Conservation (phyloP, 805 yeast species). For the Metschnikowia baotianmanensis region DNA sequence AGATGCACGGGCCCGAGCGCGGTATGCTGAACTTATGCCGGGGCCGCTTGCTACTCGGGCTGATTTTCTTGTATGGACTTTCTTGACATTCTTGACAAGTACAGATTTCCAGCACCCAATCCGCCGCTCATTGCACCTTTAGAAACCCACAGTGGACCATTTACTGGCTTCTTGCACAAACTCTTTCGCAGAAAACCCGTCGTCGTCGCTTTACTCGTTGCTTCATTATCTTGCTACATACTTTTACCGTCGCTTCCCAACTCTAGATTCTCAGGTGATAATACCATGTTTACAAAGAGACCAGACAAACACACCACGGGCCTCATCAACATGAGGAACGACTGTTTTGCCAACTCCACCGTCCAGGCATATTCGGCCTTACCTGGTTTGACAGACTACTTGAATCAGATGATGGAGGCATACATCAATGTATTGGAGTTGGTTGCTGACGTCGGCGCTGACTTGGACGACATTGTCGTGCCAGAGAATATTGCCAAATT, state of each 20-base stretch:
- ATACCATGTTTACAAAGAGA: conserved; percentile 46
- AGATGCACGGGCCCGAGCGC: no score
- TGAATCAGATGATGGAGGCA: conserved; percentile 40
- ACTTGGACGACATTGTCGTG: conserved; percentile 15
- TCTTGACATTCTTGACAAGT: conserved; percentile 8
- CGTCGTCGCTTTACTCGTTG: conserved; percentile 1
- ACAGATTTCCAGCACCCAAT: conserved; percentile 4
- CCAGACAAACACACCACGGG: conserved; percentile 81
- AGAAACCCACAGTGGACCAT: not conserved
- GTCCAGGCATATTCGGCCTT: conserved; percentile 73
- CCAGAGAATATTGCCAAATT: conserved; percentile 19
- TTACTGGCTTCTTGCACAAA: not conserved
- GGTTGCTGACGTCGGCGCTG: conserved; percentile 9
- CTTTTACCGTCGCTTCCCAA: conserved; percentile 14
- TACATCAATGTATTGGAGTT: conserved; percentile 25
- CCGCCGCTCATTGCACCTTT: not conserved
- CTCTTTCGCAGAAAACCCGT: conserved; percentile 1
- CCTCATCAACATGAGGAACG: conserved; percentile 74
- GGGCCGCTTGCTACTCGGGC: not conserved
- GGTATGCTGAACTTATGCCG: no score
- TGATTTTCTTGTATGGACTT: conserved; percentile 10
- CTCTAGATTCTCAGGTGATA: not conserved
- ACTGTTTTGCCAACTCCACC: conserved; percentile 90
- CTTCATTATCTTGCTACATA: conserved; percentile 13
- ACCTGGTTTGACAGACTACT: conserved; percentile 56